Evolutionary conservation across 108 stramenopile species (phyloP).

Genomic region (Aurantiochytrium sp.): DNA sequence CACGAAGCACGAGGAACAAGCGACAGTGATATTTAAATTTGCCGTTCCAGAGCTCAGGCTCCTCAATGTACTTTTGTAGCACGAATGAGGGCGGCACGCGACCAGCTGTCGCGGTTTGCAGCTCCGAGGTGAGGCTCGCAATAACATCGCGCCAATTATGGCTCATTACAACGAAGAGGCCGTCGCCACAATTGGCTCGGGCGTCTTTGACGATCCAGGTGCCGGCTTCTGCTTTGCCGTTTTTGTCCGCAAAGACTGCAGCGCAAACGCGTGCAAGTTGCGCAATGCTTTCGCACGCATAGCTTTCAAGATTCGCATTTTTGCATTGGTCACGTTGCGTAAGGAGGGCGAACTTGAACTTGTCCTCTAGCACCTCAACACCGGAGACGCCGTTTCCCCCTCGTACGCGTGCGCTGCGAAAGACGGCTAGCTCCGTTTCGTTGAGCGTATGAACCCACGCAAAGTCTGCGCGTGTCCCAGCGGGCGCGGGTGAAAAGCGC

Average conservation of each 20-base stretch:
- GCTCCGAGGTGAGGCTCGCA: background rate
- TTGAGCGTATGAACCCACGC: slow-evolving; percentile 8
- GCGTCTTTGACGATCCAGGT: slow-evolving; percentile 10
- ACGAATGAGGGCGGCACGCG: background rate
- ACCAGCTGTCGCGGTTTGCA: background rate
- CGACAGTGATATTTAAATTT: background rate
- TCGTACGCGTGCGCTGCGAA: background rate
- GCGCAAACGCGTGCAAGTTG: background rate
- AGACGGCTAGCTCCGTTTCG: background rate
- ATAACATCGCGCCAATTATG: background rate
- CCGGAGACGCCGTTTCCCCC: background rate
- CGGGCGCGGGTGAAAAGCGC: background rate
- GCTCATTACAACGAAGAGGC: background rate
- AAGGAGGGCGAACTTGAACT: background rate
- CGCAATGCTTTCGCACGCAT: background rate
- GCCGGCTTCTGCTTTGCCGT: background rate
- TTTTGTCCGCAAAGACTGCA: background rate
- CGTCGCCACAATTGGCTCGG: background rate
- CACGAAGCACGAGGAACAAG: background rate
- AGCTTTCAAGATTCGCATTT: background rate
- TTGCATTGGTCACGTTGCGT: background rate
- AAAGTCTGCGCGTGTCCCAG: background rate
- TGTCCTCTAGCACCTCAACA: background rate
- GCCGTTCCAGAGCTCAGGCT: background rate
- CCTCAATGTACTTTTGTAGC: background rate